These are phyloP conservation scores for Taphrina deformans DNA, from an alignment of 1,139 yeast species.

Conservation along the genomic window DNA sequence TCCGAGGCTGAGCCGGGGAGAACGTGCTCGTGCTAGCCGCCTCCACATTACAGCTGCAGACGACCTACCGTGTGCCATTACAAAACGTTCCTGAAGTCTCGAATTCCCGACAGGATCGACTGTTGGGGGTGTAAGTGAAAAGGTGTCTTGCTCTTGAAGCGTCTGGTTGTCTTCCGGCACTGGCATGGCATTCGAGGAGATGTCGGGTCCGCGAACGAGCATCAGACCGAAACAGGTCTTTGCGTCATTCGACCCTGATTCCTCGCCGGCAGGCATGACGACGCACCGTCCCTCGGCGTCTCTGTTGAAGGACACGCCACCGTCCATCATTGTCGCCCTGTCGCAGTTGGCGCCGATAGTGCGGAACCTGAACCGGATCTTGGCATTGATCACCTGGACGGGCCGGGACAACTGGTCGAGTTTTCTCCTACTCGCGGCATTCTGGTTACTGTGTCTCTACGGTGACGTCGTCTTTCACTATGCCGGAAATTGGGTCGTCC, in stretches of 20 bases:
- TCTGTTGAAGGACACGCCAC: constrained; percentile 27
- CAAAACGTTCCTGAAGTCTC: no score
- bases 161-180: neutral
- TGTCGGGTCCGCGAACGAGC: constrained; percentile 29
- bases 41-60: no score
- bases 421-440: constrained; percentile 16
- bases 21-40: no score
- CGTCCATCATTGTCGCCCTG: constrained; percentile 28
- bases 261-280: constrained; percentile 30
- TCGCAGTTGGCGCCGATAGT: constrained; percentile 27
- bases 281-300: constrained; percentile 26
- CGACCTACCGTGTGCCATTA: no score
- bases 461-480: constrained; percentile 29
- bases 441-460: constrained; percentile 24
- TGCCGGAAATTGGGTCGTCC: constrained; percentile 21
- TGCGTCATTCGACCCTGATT: constrained; percentile 29
- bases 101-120: no score
- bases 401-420: constrained; percentile 29
- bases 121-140: no score
- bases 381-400: constrained; percentile 31
- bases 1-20: no score
- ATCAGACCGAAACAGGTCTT: constrained; percentile 8
- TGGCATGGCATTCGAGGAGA: constrained; percentile 32
- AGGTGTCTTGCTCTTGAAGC: neutral
- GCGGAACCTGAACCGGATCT: constrained; percentile 2